phyloP scores from a whole-genome alignment of 805 yeast genomes.

The Lachancea dasiensis region DNA sequence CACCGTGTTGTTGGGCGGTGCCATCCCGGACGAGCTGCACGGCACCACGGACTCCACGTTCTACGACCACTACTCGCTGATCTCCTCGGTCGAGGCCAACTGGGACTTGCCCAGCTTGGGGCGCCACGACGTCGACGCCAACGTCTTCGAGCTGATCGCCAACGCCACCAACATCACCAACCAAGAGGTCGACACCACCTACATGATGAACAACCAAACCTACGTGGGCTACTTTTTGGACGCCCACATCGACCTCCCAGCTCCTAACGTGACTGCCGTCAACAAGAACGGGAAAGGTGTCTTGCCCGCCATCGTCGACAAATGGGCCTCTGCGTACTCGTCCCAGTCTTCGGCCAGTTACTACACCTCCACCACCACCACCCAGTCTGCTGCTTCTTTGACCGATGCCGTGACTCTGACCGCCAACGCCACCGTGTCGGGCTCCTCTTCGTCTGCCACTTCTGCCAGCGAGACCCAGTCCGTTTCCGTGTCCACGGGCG shows the following conservation, averaged over 20 bases:
- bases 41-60: constrained; percentile 43
- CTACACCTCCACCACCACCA: constrained; percentile 33
- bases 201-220: constrained; percentile 31
- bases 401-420: constrained; percentile 13
- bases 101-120: constrained; percentile 46
- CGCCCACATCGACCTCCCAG: constrained; percentile 28
- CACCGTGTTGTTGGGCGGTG: constrained; percentile 45
- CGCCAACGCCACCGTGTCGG: constrained; percentile 9
- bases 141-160: constrained; percentile 42
- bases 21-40: constrained; percentile 35
- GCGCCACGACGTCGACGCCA: constrained; percentile 45
- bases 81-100: constrained; percentile 46
- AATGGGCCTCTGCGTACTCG: constrained; percentile 31
- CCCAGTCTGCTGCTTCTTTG: constrained; percentile 14
- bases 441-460: constrained; percentile 10
- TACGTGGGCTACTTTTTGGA: constrained; percentile 33
- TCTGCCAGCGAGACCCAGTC: not conserved
- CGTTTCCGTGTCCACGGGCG: constrained; percentile 7
- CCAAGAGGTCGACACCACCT: constrained; percentile 31
- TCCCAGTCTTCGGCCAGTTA: constrained; percentile 25
- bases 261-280: constrained; percentile 34
- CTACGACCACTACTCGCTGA: constrained; percentile 48
- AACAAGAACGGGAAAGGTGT: constrained; percentile 34
- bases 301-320: constrained; percentile 29
- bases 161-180: constrained; percentile 30